phyloP scores from a whole-genome alignment of 179 eudicot species.

The Heliamphora pulchella region DNA sequence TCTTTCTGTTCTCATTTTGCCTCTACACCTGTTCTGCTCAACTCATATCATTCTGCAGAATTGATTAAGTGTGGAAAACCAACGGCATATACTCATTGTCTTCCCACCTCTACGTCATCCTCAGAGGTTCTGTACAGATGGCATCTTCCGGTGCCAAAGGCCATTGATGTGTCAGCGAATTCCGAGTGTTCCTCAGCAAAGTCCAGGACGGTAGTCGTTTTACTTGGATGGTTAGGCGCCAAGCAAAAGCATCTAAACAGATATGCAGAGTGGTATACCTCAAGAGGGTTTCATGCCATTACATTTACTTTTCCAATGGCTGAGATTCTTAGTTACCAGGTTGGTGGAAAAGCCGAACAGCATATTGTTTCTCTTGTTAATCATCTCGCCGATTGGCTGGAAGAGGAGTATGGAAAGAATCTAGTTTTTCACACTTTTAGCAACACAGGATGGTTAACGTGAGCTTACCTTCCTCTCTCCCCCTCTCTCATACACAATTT shows the following conservation, averaged over 20 bases:
- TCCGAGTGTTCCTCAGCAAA: constrained; percentile 62
- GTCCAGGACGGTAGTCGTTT: constrained; percentile 76
- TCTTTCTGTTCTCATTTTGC: constrained; percentile 23
- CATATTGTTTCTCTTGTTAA: constrained; percentile 67
- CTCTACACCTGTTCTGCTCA: constrained; percentile 35
- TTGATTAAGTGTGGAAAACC: constrained; percentile 53
- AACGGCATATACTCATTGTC: constrained; percentile 25
- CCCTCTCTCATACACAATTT: background rate
- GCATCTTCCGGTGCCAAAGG: constrained; percentile 71
- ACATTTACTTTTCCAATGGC: constrained; percentile 94
- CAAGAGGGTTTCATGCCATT: constrained; percentile 87
- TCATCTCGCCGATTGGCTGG: constrained; percentile 83
- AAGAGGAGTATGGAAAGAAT: constrained; percentile 82
- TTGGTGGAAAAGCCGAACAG: constrained; percentile 87
- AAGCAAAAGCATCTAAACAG: constrained; percentile 86
- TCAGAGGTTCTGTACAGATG: constrained; percentile 71
- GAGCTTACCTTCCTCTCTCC: constrained; percentile 28
- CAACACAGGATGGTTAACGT: constrained; percentile 98
- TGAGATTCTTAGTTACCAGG: constrained; percentile 79
- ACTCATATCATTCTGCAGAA: constrained; percentile 62
- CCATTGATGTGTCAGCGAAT: constrained; percentile 39
- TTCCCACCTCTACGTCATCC: constrained; percentile 32
- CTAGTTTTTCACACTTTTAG: constrained; percentile 93
- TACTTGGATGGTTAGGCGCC: constrained; percentile 95
- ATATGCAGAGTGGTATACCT: constrained; percentile 91